Evolutionary conservation across 2,329 filamentous ascomycete genomes (phyloP), one percentile per base, ranked within the genome.

Genomic region (Paracorniculantispora psalliotae): DNA sequence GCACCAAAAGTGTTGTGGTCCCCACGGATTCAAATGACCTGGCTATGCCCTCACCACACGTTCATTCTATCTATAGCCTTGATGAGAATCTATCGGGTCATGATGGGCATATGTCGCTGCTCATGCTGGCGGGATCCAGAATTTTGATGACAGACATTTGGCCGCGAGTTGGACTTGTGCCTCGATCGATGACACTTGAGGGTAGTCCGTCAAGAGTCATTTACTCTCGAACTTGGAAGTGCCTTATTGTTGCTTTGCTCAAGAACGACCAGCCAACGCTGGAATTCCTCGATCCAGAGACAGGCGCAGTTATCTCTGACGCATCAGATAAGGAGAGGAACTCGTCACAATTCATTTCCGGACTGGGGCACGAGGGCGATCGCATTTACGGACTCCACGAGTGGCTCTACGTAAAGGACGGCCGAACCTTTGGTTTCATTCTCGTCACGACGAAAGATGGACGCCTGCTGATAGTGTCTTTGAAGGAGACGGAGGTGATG

Each of bases 381-480:
- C 78, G 77, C 41, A 81, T 92, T 1, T 77, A 83, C 46, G 78
- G 82, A 1, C 69, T 92, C 8, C 70, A 80, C 1, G 85, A 90
- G 61, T 92, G 89, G 89, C 69, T 77, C 5, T 84, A 82, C 62
- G 72, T 75, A 33, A 81, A 82, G 58, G 77, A 82, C 39, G 77
- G 76, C n/a, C 82, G 80, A 58, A 78, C 72, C 0, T 88, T 87
- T 70, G 78, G 81, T 1, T 88, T 85, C 66, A 75, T 91, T 33
- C 77, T 90, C 15, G 79, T 89, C 12, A 78, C 82, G 4, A 83
- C 82, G 0, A 77, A 76, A 33, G 72, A 73, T 10, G 84, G 85
- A 1, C 75, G 78, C 5, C 72, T 89, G 13, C 66, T 86, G 21
- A 77, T 89, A 8, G 76, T 86, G 15, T 80, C 82, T 1, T 75